Percentiles rank a stretch among this genome's conserved stretches.
phyloP scores from a whole-genome alignment of 2,329 filamentous ascomycete genomes.

The Phoma sp. region DNA sequence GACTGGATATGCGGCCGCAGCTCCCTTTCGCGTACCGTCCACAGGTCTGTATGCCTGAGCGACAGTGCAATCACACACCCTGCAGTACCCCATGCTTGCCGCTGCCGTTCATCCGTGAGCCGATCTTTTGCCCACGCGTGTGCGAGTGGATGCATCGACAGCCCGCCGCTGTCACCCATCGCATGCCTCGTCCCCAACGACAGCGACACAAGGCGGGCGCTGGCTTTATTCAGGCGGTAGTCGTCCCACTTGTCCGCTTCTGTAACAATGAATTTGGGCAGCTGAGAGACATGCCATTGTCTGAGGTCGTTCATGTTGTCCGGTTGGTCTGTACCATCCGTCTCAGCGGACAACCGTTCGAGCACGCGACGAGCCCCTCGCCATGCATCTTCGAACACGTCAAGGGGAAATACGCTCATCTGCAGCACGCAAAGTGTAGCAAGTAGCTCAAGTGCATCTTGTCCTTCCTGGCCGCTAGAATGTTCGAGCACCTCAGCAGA shows the following conservation, averaged over 20 bases:
- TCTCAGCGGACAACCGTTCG: neutral
- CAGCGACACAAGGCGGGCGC: conserved; percentile 36
- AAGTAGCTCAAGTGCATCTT: neutral
- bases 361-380: neutral
- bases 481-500: conserved; percentile 35
- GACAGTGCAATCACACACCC: conserved; percentile 24
- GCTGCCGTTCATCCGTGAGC: conserved; percentile 23
- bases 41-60: neutral
- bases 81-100: conserved; percentile 28
- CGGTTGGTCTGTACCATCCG: neutral
- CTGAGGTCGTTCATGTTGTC: conserved; percentile 14
- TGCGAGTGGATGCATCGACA: conserved; percentile 48
- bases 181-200: conserved; percentile 30
- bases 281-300: conserved; percentile 12
- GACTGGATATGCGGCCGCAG: conserved; percentile 21
- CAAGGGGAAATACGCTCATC: conserved; percentile 32
- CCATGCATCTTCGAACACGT: conserved; percentile 44
- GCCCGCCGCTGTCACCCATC: conserved; percentile 2
- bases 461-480: conserved; percentile 16
- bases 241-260: conserved; percentile 38
- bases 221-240: conserved; percentile 28
- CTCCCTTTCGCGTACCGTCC: conserved; percentile 14
- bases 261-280: conserved; percentile 20
- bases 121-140: conserved; percentile 48
- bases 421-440: conserved; percentile 23